Evolutionary conservation across 371 early-diverging fungal genomes (phyloP).

Genomic region (Rhizomucor miehei): DNA sequence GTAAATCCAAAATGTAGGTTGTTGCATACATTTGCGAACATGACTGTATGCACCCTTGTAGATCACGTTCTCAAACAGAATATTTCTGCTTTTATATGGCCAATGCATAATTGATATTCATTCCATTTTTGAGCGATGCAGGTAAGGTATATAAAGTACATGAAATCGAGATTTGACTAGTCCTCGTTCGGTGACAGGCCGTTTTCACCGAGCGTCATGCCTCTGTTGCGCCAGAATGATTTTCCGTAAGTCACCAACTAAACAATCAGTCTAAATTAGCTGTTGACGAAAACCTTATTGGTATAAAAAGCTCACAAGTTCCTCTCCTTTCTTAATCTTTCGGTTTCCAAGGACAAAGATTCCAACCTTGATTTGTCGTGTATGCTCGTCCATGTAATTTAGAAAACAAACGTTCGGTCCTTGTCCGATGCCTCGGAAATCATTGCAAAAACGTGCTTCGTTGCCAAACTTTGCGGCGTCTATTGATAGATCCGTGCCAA

Average conservation of each 20-base stretch:
- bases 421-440: slow-evolving; percentile 47
- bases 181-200: too few relatives aligned
- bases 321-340: slow-evolving; percentile 52
- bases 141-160: too few relatives aligned
- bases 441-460: slow-evolving; percentile 53
- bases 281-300: not conserved
- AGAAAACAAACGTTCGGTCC: slow-evolving; percentile 52
- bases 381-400: slow-evolving; percentile 46
- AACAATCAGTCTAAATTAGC: not conserved
- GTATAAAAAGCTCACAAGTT: slow-evolving; percentile 30
- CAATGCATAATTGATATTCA: too few relatives aligned
- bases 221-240: slow-evolving; percentile 49
- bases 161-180: too few relatives aligned
- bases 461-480: slow-evolving; percentile 50
- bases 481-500: slow-evolving; percentile 42
- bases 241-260: slow-evolving; percentile 53
- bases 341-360: slow-evolving; percentile 44
- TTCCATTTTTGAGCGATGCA: too few relatives aligned
- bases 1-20: too few relatives aligned
- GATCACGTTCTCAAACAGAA: too few relatives aligned
- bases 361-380: slow-evolving; percentile 43
- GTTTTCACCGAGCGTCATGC: slow-evolving; percentile 18
- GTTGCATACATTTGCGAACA: too few relatives aligned
- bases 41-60: too few relatives aligned
- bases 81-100: too few relatives aligned